Evolutionary conservation across 345 rosid genomes (phyloP).

Genomic region (Psidium guajava): DNA sequence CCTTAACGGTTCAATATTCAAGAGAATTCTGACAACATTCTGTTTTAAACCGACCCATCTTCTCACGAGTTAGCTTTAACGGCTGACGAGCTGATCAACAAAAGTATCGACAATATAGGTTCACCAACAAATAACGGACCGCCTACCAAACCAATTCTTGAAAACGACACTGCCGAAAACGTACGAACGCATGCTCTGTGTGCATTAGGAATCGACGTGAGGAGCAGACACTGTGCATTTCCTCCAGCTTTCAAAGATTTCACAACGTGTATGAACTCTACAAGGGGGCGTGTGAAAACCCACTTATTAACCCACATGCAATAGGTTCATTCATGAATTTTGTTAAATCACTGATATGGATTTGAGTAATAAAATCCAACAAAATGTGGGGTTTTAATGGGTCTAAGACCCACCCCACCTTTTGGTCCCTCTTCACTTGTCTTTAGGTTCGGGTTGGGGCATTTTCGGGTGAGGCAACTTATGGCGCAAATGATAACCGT

Average conservation of each 20-base stretch:
- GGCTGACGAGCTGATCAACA: neutral
- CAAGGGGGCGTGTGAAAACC: too few species aligned
- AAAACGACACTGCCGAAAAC: neutral
- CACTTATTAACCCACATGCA: too few species aligned
- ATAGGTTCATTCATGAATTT: too few species aligned
- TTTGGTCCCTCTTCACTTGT: too few species aligned
- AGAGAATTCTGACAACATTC: neutral
- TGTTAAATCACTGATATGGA: too few species aligned
- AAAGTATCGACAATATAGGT: neutral
- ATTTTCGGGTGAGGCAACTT: too few species aligned
- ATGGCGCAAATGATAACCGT: too few species aligned
- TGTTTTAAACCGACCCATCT: neutral
- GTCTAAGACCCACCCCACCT: too few species aligned
- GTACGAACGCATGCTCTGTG: neutral
- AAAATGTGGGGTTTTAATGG: too few species aligned
- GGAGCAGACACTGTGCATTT: neutral
- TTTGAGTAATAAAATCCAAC: too few species aligned
- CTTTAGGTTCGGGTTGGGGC: too few species aligned
- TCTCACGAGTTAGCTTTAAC: neutral
- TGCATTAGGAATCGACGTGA: neutral
- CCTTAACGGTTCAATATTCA: neutral
- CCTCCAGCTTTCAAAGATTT: neutral
- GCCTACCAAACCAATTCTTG: neutral
- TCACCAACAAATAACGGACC: neutral
- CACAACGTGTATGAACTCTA: neutral